Evolutionary conservation across 345 rosid species (phyloP).

Genomic region (Arabis hirsuta): DNA sequence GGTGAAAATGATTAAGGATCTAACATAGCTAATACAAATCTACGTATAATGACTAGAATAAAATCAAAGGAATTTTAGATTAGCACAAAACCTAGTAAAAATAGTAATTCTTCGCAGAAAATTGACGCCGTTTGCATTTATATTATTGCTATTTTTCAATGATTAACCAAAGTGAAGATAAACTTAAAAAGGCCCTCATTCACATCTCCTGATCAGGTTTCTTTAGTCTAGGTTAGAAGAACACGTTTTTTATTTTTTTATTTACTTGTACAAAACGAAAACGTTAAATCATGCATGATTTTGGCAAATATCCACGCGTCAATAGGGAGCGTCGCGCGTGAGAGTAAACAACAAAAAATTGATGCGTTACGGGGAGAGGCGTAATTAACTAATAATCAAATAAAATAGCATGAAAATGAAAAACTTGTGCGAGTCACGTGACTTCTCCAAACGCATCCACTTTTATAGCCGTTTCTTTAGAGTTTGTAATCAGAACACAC

Average conservation of each 20-base stretch:
- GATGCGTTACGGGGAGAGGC: slow-evolving; percentile 40
- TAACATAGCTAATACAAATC: slow-evolving; percentile 1
- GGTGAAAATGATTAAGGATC: slow-evolving; percentile 28
- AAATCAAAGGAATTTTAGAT: not conserved
- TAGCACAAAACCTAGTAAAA: not conserved
- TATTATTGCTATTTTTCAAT: slow-evolving; percentile 5
- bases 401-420: slow-evolving; percentile 8
- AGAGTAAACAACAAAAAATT: not conserved
- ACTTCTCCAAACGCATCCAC: slow-evolving; percentile 28
- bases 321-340: slow-evolving; percentile 38
- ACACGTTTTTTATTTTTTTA: slow-evolving; percentile 24
- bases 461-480: slow-evolving; percentile 32
- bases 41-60: not conserved
- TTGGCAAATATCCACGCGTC: slow-evolving; percentile 23
- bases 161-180: slow-evolving; percentile 6
- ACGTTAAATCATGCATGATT: slow-evolving; percentile 35
- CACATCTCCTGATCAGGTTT: slow-evolving; percentile 16
- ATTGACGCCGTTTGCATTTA: slow-evolving; percentile 26
- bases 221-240: slow-evolving; percentile 2
- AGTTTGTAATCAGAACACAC: slow-evolving; percentile 37
- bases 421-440: slow-evolving; percentile 39
- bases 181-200: not conserved
- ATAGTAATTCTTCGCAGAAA: slow-evolving; percentile 1
- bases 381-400: not conserved
- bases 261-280: slow-evolving; percentile 20